Conservation (phyloP, 768 basidiomycete genomes). For the Macrolepiota dolichaula region DNA sequence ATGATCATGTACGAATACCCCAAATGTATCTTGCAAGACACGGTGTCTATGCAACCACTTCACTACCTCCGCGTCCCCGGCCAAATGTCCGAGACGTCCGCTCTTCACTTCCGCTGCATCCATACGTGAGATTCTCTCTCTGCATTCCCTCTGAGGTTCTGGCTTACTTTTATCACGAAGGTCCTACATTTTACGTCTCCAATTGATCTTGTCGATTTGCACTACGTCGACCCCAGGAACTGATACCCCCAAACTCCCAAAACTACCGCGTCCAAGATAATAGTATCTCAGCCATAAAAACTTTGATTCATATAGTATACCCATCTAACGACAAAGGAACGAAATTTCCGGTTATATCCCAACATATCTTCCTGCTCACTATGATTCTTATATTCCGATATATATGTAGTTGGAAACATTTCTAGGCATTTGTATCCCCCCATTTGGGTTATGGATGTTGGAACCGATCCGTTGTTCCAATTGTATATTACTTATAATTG, state of each 20-base stretch:
- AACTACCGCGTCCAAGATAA: too few species aligned
- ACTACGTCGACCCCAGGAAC: neutral
- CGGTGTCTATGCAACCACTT: conserved; percentile 15
- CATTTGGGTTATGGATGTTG: neutral
- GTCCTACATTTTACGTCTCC: conserved; percentile 42
- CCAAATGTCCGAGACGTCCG: conserved; percentile 5
- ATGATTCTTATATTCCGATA: neutral
- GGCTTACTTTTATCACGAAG: conserved; percentile 19
- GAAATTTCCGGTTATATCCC: neutral
- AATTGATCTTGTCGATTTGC: conserved; percentile 33
- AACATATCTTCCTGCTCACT: neutral
- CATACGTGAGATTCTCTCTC: conserved; percentile 32
- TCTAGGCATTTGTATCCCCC: neutral
- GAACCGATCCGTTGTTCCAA: too few species aligned
- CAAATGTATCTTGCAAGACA: conserved; percentile 5
- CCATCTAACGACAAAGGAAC: neutral
- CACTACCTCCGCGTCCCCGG: conserved; percentile 11
- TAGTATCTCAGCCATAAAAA: neutral
- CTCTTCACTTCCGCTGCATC: conserved; percentile 32
- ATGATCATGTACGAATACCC: conserved; percentile 6
- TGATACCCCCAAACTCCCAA: neutral
- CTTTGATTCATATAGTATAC: neutral
- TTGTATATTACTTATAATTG: too few species aligned
- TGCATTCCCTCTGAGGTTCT: neutral
- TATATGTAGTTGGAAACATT: neutral